phyloP scores from a whole-genome alignment of 176 grass and related monocot genomes.

The Zizania latifolia region DNA sequence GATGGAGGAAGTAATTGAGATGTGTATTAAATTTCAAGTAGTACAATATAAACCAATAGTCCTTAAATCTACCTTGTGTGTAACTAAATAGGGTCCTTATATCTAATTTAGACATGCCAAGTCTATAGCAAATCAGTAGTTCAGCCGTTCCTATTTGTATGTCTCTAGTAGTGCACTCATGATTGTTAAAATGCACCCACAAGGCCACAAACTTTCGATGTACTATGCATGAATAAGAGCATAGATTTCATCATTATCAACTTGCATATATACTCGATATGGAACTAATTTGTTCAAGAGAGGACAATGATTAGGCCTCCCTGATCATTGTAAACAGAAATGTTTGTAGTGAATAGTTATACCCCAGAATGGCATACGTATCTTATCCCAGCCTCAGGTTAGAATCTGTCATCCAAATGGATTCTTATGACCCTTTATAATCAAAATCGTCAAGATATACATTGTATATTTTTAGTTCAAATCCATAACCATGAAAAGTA shows the following conservation, averaged over 20 bases:
- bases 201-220: not conserved
- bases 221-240: not conserved
- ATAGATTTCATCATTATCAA: not conserved
- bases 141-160: not conserved
- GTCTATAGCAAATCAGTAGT: not conserved
- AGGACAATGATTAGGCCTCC: not conserved
- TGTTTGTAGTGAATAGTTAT: not conserved
- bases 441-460: not conserved
- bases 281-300: not conserved
- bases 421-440: not conserved
- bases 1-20: not conserved
- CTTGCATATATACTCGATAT: not conserved
- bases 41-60: not conserved
- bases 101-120: not conserved
- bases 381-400: not conserved
- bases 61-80: not conserved
- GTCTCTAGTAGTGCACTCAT: not conserved
- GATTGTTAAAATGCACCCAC: conserved; percentile 5
- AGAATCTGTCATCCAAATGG: not conserved
- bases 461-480: not conserved
- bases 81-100: not conserved
- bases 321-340: not conserved
- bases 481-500: not conserved
- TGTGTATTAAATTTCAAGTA: not conserved
- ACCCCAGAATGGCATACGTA: not conserved